Evolutionary conservation across 768 basidiomycete species (phyloP).

Genomic region (Mycena vitilis): DNA sequence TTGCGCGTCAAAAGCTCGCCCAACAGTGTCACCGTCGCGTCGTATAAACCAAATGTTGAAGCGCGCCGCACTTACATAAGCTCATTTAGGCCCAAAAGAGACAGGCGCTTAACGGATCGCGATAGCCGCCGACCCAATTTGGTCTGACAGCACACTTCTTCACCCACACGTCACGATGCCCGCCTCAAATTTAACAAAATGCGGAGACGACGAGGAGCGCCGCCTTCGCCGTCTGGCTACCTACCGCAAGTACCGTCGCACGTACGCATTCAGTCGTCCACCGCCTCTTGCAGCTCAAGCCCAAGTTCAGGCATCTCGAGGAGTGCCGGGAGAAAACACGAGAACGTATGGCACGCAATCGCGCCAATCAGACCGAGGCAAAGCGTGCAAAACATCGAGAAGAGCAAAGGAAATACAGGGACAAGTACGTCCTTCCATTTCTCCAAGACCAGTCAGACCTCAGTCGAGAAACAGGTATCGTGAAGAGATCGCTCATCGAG

Average conservation of each 20-base stretch:
- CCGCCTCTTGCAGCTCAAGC: too few relatives aligned
- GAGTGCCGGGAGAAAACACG: background rate
- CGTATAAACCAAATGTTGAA: too few relatives aligned
- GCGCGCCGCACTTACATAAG: too few relatives aligned
- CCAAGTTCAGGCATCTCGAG: background rate
- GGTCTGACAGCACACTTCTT: too few relatives aligned
- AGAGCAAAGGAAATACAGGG: slow-evolving; percentile 5
- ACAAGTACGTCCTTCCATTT: slow-evolving; percentile 1
- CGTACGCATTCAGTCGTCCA: background rate
- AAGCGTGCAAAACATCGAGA: slow-evolving; percentile 1
- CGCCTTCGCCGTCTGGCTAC: background rate
- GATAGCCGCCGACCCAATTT: too few relatives aligned
- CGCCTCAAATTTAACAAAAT: background rate
- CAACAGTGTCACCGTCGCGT: too few relatives aligned
- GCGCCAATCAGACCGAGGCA: background rate
- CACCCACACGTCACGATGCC: background rate
- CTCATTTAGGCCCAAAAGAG: too few relatives aligned
- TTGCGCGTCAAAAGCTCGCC: too few relatives aligned
- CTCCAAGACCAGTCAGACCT: too few relatives aligned
- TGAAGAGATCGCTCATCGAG: slow-evolving; percentile 13
- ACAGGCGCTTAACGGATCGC: too few relatives aligned
- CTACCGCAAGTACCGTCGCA: background rate
- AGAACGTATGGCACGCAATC: background rate
- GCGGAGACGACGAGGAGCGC: background rate
- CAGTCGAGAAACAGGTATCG: too few relatives aligned